Conservation (phyloP, 768 basidiomycete species). For the Hebeloma cylindrosporum region DNA sequence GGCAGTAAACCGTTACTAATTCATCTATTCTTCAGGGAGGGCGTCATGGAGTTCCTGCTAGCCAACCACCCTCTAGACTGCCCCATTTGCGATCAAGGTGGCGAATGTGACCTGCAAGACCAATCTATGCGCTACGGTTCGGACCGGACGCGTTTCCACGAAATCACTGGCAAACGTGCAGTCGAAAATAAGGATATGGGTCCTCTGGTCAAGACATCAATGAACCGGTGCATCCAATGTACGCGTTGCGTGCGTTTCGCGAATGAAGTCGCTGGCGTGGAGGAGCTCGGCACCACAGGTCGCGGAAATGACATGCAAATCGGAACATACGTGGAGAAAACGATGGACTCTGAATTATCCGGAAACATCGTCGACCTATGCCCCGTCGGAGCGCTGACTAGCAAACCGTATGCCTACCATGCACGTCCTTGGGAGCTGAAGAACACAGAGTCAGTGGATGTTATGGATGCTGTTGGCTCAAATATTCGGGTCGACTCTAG, state of each 20-base stretch:
- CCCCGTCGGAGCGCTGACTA: slow-evolving; percentile 96
- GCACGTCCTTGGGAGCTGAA: slow-evolving; percentile 99
- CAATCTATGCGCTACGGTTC: slow-evolving; percentile 99
- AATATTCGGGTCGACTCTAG: slow-evolving; percentile 97
- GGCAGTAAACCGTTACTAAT: no score
- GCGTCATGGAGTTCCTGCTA: slow-evolving; percentile 98
- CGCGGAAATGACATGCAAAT: slow-evolving; percentile 99
- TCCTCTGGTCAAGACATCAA: slow-evolving; percentile 96
- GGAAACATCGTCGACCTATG: slow-evolving; percentile 98
- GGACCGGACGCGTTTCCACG: slow-evolving; percentile 97
- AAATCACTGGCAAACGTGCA: slow-evolving; percentile 96
- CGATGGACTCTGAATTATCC: slow-evolving; percentile 95
- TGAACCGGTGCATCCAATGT: slow-evolving; percentile 99
- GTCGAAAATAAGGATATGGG: slow-evolving; percentile 98
- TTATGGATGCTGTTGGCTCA: slow-evolving; percentile 91
- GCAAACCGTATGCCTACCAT: slow-evolving; percentile 98
- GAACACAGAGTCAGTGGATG: slow-evolving; percentile 95
- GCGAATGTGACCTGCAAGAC: slow-evolving; percentile 98
- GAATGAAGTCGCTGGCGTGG: slow-evolving; percentile 98
- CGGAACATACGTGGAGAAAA: slow-evolving; percentile 97
- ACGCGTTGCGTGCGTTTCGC: slow-evolving; percentile 99
- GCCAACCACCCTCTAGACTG: slow-evolving; percentile 98
- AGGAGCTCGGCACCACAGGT: slow-evolving; percentile 95
- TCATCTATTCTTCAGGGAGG: slow-evolving; percentile 73
- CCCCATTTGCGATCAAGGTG: slow-evolving; percentile 98